These are phyloP conservation scores for Liriodendron chinense DNA, from an alignment of 164 flowering plant genomes.

Conservation along the genomic window DNA sequence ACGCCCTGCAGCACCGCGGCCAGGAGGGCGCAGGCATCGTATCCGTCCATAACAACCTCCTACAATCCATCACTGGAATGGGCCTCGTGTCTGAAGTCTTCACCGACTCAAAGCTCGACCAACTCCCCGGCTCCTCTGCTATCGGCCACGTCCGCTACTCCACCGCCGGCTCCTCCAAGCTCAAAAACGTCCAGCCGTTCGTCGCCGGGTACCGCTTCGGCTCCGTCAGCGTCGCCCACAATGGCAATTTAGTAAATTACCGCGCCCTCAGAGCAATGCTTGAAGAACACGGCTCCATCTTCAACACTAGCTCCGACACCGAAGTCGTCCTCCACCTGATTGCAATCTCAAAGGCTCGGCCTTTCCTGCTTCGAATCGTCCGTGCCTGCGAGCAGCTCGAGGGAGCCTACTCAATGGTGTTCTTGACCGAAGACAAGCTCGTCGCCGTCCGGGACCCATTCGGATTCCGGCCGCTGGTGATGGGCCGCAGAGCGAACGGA, in stretches of 20 bases:
- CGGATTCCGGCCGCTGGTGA: constrained; percentile 88
- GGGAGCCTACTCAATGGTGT: constrained; percentile 93
- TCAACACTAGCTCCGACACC: constrained; percentile 80
- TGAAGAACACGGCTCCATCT: constrained; percentile 84
- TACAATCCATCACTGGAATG: constrained; percentile 72
- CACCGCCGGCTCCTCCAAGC: constrained; percentile 87
- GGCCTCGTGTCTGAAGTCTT: constrained; percentile 91
- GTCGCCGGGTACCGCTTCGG: constrained; percentile 87
- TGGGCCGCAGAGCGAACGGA: constrained; percentile 89
- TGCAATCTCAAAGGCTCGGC: constrained; percentile 70
- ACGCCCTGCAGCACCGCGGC: constrained; percentile 91
- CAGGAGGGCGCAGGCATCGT: constrained; percentile 98
- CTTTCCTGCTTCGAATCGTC: constrained; percentile 68
- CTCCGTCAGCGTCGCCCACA: constrained; percentile 88
- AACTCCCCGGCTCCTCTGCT: constrained; percentile 65
- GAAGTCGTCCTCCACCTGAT: constrained; percentile 92
- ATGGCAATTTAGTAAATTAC: constrained; percentile 89
- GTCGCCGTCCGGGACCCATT: constrained; percentile 86
- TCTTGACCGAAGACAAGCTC: constrained; percentile 74
- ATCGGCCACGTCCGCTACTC: constrained; percentile 96
- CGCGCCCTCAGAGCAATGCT: constrained; percentile 48
- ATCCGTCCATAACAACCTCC: constrained; percentile 44
- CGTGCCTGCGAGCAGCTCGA: constrained; percentile 80
- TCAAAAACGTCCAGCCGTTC: constrained; percentile 92
- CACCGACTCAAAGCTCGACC: constrained; percentile 57